Evolutionary conservation across 2,329 filamentous ascomycete species (phyloP), one percentile per base, ranked within the genome.

Genomic region (Parastagonospora nodorum): DNA sequence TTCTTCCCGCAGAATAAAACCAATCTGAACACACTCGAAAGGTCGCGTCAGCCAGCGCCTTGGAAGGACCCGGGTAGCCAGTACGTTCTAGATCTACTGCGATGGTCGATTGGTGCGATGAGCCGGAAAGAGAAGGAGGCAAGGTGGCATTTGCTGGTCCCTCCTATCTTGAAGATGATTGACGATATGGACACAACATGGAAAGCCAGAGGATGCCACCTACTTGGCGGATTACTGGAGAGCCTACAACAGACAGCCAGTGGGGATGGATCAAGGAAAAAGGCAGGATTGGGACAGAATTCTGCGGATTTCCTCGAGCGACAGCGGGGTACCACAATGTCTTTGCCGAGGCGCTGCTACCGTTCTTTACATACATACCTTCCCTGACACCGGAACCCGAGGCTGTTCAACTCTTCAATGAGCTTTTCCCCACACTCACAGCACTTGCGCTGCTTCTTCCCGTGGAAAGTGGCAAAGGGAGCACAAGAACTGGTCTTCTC

Each of bases 351-450:
- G 83, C 86, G 2, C 74, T 90, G 2, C 81, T 87, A 57, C 89
- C 90, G 0, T 85, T 86, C 31, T 80, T 96, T n/a, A 80, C 88
- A 7, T 89, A 86, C 62, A 79, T 96, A 5, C 92, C 93, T 0
- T 84, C 81, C 10, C 77, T 96, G 36, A 96, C 90, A 0, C 85
- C 89, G 0, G 88, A 90, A 63, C 68, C 80, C 0, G 88, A 94
- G 48, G 89, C 89, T 4, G 66, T 88, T 2, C 64, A 67, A 1
- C 75, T 97, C 2, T 80, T 96, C 1, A 66, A 72, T 5, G 78
- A 80, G 6, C 85, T 88, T 0, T 95, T 92, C 58, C 78, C 81
- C 7, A 85, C 86, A 2, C 77, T 96, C 2, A 74, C 88, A 14
- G 74, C 76, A 0, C 79, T 96, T 5, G 55, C 58, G 51, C 69